Base-by-base conservation (phyloP, 2,329 filamentous ascomycete genomes). In the Cytospora mali region DNA sequence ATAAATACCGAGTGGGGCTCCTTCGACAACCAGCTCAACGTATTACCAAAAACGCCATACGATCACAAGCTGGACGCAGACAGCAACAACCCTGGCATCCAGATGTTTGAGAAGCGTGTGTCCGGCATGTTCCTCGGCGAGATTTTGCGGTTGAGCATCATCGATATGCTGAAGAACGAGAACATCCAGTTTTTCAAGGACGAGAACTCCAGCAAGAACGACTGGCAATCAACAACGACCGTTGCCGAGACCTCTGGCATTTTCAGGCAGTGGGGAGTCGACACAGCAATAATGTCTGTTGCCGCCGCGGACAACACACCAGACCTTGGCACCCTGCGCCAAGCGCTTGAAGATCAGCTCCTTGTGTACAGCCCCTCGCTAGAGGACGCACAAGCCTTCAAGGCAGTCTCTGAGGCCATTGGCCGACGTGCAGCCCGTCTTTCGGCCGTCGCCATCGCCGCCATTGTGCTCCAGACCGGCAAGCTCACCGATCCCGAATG, bases 71-170 rank as follows among this genome's bases (percentile, higher is more conserved):
- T 99, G 27, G 94, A 99, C 75, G 79, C 80, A 62, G 86, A 89
- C 64, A 95, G 89, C 68, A 87, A 92, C 69, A 98, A 99, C 76
- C 94, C 93, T 0, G 95, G 95, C 28, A 87, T 96, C 66, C 95
- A 99, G 74, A 97, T 98, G 91, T 99, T 98, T 73, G 95, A 99
- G 80, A 99, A 99, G 84, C 90, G 94, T 54, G 90, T 99, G 18
- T 97, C 93, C 0, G 95, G 95, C 74, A 98, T 99, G 94, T 99
- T 98, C 79, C 77, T 99, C 55, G 95, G 95, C 60, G 95, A 99
- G 76, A 93, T 98, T 66, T 83, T 97, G 61, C 90, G 95, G 60
- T 83, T 92, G 51, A 88, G 88, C 18, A 79, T 97, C 25, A 75
- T 95, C 56, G 82, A 87, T 62, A 84, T 97, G 74, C 80, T 93